These are phyloP conservation scores for Tubosaeta sp. DNA, from an alignment of 768 basidiomycete genomes.

Conservation along the genomic window DNA sequence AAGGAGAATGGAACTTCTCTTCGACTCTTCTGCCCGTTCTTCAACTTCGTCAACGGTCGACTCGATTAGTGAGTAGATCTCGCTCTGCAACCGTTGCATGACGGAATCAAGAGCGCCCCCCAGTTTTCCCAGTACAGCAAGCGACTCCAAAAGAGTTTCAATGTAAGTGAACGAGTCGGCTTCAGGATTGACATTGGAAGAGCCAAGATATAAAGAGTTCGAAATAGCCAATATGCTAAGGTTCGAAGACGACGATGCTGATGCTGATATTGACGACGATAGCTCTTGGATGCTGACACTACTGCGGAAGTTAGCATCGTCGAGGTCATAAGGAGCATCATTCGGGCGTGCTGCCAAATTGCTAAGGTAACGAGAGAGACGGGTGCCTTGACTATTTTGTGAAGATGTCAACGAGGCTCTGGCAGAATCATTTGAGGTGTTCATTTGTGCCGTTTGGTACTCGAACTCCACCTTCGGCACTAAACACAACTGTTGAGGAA, in stretches of 20 bases:
- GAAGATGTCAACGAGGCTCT: conserved; percentile 33
- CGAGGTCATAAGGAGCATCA: conserved; percentile 68
- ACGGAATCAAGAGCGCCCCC: conserved; percentile 80
- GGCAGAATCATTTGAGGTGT: conserved; percentile 18
- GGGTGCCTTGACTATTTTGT: conserved; percentile 40
- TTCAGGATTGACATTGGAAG: conserved; percentile 65
- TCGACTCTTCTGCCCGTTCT: conserved; percentile 81
- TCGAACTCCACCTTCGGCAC: conserved; percentile 69
- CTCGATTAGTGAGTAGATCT: conserved; percentile 84
- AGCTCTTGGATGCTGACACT: conserved; percentile 18
- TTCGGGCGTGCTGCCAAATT: conserved; percentile 69
- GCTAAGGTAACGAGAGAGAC: conserved; percentile 59
- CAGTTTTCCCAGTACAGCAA: conserved; percentile 86
- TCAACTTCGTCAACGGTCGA: conserved; percentile 86
- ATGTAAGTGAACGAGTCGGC: conserved; percentile 91
- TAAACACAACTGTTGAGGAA: conserved; percentile 27
- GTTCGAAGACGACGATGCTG: conserved; percentile 25
- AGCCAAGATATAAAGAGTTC: conserved; percentile 18
- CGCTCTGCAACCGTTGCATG: conserved; percentile 74
- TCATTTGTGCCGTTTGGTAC: conserved; percentile 33
- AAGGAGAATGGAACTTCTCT: conserved; percentile 41
- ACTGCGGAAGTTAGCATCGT: conserved; percentile 35
- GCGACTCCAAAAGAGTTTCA: conserved; percentile 88
- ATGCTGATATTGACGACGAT: conserved; percentile 17
- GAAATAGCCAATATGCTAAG: conserved; percentile 16